These are phyloP conservation scores for Dactylonectria macrodidyma DNA, from an alignment of 2,329 filamentous ascomycete genomes.

Conservation along the genomic window DNA sequence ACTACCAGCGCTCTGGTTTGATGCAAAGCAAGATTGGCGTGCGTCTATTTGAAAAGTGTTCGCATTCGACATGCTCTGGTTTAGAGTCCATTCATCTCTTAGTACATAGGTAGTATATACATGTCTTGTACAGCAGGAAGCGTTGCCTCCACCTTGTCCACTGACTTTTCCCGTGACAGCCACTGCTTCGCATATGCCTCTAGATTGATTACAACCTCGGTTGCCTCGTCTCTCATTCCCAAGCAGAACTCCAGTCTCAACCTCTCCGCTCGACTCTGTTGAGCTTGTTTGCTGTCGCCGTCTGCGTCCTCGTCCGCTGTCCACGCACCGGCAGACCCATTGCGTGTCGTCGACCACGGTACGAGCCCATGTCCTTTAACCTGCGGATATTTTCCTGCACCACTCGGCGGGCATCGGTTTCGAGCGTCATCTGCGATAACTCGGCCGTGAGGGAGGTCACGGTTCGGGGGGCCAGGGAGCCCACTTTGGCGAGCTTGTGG, in stretches of 20 bases:
- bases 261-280: conserved; percentile 67
- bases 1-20: conserved; percentile 36
- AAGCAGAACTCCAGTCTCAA: conserved; percentile 30
- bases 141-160: conserved; percentile 17
- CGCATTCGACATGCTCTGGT: conserved; percentile 22
- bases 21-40: conserved; percentile 18
- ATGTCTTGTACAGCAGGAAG: conserved; percentile 49
- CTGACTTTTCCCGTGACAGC: conserved; percentile 12
- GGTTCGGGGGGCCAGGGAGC: conserved; percentile 81
- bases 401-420: conserved; percentile 85
- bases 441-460: conserved; percentile 87
- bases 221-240: neutral
- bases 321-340: conserved; percentile 93
- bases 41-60: conserved; percentile 17
- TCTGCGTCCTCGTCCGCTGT: conserved; percentile 87
- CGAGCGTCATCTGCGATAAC: conserved; percentile 92
- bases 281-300: conserved; percentile 71
- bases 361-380: conserved; percentile 91
- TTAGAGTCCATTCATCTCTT: conserved; percentile 40
- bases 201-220: conserved; percentile 6
- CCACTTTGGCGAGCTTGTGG: conserved; percentile 85
- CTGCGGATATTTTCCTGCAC: conserved; percentile 88
- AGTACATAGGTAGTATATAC: conserved; percentile 51
- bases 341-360: conserved; percentile 90
- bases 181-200: conserved; percentile 16